Evolutionary conservation across 306 rosid species (phyloP).

Genomic region (Abrus pulchellus): DNA sequence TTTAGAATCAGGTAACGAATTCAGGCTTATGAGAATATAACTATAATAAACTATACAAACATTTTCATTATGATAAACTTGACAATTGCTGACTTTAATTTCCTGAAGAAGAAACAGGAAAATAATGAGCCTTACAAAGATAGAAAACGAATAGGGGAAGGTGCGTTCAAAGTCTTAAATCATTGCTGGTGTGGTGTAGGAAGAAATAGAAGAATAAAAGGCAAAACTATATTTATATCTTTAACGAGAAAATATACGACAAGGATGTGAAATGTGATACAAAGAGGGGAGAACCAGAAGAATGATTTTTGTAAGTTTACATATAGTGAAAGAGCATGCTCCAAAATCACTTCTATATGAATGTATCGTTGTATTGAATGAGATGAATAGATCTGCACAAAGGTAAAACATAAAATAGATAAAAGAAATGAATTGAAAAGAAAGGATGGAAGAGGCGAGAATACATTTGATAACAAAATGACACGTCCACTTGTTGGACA

Average conservation of each 20-base stretch:
- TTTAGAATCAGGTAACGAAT: not conserved
- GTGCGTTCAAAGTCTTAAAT: not conserved
- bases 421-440: not conserved
- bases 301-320: no score
- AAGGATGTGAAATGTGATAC: no score
- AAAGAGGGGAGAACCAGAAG: no score
- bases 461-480: not conserved
- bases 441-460: not conserved
- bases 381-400: not conserved
- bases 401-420: not conserved
- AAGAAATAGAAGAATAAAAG: no score
- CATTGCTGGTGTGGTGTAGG: not conserved
- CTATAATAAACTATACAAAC: not conserved
- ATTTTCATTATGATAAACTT: not conserved
- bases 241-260: no score
- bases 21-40: not conserved
- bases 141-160: not conserved
- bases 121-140: not conserved
- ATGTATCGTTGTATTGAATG: no score
- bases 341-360: no score
- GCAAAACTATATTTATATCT: no score
- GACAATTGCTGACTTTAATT: not conserved
- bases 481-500: not conserved
- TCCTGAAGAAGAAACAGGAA: not conserved
- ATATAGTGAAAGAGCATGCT: no score